Percentiles rank a stretch among this genome's conserved stretches.
Evolutionary conservation across 177 flowering plant species (phyloP).

Genomic region (Tripterygium wilfordii): DNA sequence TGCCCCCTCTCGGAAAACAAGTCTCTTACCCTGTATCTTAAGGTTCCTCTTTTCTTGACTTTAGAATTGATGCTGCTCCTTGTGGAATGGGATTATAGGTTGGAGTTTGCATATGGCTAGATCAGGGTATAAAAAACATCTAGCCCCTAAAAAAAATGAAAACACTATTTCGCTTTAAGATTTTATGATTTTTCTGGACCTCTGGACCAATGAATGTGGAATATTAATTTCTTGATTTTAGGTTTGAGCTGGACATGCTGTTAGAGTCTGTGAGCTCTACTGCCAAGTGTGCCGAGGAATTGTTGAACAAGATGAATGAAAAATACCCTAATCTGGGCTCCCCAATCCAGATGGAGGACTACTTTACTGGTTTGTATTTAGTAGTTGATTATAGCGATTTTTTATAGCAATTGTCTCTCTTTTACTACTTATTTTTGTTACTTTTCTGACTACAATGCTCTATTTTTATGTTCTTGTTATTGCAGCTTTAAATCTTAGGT

Average conservation of each 20-base stretch:
- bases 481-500: slow-evolving; percentile 76
- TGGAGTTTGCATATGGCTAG: too few relatives aligned
- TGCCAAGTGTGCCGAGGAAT: slow-evolving; percentile 66
- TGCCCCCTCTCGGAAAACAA: too few relatives aligned
- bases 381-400: neutral
- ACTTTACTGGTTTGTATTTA: slow-evolving; percentile 57
- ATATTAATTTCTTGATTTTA: slow-evolving; percentile 13
- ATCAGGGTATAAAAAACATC: too few relatives aligned
- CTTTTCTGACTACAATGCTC: neutral
- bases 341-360: slow-evolving; percentile 53
- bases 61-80: too few relatives aligned
- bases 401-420: neutral
- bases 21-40: too few relatives aligned
- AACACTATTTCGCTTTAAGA: too few relatives aligned
- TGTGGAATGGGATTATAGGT: too few relatives aligned
- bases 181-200: slow-evolving; percentile 1
- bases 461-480: slow-evolving; percentile 2
- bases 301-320: slow-evolving; percentile 53
- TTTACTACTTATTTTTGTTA: neutral
- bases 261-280: slow-evolving; percentile 78
- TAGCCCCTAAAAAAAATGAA: too few relatives aligned
- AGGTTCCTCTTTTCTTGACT: too few relatives aligned
- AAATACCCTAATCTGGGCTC: slow-evolving; percentile 34
- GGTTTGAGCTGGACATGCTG: slow-evolving; percentile 93
- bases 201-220: slow-evolving; percentile 2